These are phyloP conservation scores for Chiua sp. DNA, from an alignment of 1,284 basidiomycete species.

Conservation along the genomic window DNA sequence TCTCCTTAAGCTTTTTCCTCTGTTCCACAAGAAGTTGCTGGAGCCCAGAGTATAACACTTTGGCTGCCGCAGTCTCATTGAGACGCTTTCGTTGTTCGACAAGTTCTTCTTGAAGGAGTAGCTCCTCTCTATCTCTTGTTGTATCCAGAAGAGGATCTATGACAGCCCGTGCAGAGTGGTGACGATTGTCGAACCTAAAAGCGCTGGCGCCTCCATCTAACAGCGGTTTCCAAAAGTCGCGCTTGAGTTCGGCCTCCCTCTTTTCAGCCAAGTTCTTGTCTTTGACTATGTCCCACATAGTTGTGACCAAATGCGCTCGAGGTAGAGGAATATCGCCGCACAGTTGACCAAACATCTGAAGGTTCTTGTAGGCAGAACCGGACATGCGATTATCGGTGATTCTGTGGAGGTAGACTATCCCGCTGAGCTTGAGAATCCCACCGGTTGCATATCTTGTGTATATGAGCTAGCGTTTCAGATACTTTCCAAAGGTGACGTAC, in stretches of 20 bases:
- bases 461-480: neutral
- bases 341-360: conserved; percentile 47
- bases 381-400: conserved; percentile 54
- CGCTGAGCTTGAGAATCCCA: conserved; percentile 33
- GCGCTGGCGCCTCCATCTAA: conserved; percentile 38
- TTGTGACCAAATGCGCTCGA: conserved; percentile 49
- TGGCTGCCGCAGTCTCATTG: conserved; percentile 28
- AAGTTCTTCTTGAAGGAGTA: conserved; percentile 30
- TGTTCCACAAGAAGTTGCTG: conserved; percentile 27
- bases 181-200: conserved; percentile 14
- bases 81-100: conserved; percentile 16
- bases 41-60: conserved; percentile 17
- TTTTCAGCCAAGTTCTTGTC: conserved; percentile 5
- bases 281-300: conserved; percentile 32
- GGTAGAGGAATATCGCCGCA: conserved; percentile 15
- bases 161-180: neutral
- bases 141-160: neutral
- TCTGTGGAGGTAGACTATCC: conserved; percentile 55
- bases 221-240: conserved; percentile 32
- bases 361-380: conserved; percentile 50
- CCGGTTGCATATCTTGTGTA: conserved; percentile 17
- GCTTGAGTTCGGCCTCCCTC: conserved; percentile 29
- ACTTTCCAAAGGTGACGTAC: conserved; percentile 6
- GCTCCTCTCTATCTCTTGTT: neutral
- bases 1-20: conserved; percentile 7